Conservation (phyloP, 2,329 filamentous ascomycete species). For the Hymenoscyphus fructigenus region DNA sequence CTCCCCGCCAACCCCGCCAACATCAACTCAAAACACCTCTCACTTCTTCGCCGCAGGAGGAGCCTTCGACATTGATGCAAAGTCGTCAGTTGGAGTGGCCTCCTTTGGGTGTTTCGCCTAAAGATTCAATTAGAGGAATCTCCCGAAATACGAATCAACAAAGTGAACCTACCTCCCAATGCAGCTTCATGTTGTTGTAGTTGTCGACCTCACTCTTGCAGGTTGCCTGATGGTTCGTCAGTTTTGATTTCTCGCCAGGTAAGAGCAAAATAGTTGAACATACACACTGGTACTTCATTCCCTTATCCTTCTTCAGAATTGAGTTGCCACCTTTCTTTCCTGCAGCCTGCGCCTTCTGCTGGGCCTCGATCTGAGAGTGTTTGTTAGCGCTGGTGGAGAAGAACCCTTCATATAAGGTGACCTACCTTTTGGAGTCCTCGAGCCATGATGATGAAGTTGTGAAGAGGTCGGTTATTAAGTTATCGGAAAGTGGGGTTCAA, state of each 20-base stretch:
- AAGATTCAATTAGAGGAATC: background rate
- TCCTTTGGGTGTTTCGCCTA: slow-evolving; percentile 8
- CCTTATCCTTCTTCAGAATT: slow-evolving; percentile 11
- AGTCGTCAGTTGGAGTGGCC: slow-evolving; percentile 2
- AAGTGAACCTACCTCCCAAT: slow-evolving; percentile 7
- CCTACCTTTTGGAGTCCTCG: slow-evolving; percentile 12
- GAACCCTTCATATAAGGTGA: background rate
- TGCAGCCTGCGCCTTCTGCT: slow-evolving; percentile 8
- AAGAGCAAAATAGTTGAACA: background rate
- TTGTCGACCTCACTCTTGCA: slow-evolving; percentile 10
- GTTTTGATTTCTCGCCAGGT: too few species aligned
- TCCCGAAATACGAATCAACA: background rate
- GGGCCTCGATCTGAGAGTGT: slow-evolving; percentile 4
- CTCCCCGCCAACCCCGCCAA: background rate
- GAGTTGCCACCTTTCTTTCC: slow-evolving; percentile 10
- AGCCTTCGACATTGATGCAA: slow-evolving; percentile 11
- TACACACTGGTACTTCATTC: slow-evolving; percentile 14
- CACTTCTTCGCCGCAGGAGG: background rate
- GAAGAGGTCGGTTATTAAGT: background rate
- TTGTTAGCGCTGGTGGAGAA: background rate
- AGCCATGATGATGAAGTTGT: slow-evolving; percentile 8
- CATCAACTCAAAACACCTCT: background rate
- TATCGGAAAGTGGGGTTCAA: background rate
- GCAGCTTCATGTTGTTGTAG: slow-evolving; percentile 9
- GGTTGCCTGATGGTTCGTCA: background rate